Evolutionary conservation across 129 eudicot genomes (phyloP).

Genomic region (Scalesia atractyloides): DNA sequence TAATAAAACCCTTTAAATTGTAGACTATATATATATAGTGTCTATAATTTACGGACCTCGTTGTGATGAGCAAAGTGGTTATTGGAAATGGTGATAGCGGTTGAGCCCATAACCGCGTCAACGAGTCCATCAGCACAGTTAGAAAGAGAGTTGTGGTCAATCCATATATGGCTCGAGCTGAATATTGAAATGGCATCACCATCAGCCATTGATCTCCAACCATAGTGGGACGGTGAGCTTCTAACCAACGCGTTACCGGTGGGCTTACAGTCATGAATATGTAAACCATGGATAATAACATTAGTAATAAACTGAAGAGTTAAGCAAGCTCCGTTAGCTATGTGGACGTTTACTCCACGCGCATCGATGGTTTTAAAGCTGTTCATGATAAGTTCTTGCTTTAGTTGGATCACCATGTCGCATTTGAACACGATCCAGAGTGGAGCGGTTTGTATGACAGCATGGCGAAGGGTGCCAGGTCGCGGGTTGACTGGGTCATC

Average conservation of each 20-base stretch:
- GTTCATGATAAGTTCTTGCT: slow-evolving; percentile 90
- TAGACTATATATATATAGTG: too few species aligned
- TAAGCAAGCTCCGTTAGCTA: slow-evolving; percentile 80
- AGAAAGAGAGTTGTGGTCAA: slow-evolving; percentile 89
- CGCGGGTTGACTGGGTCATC: slow-evolving; percentile 86
- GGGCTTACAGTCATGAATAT: slow-evolving; percentile 91
- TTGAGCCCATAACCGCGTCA: slow-evolving; percentile 96
- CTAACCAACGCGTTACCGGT: slow-evolving; percentile 94
- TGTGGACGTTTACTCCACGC: slow-evolving; percentile 88
- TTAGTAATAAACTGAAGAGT: slow-evolving; percentile 81
- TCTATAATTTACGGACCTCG: slow-evolving; percentile 64
- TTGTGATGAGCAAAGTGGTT: slow-evolving; percentile 86
- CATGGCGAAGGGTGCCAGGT: slow-evolving; percentile 87
- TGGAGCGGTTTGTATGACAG: slow-evolving; percentile 81
- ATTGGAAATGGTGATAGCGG: slow-evolving; percentile 88
- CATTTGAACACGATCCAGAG: slow-evolving; percentile 92
- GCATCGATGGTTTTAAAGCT: slow-evolving; percentile 92
- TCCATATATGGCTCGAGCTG: slow-evolving; percentile 88
- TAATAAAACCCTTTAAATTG: not conserved
- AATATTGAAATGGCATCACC: slow-evolving; percentile 90
- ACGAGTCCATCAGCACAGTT: slow-evolving; percentile 92
- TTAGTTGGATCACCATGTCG: slow-evolving; percentile 78
- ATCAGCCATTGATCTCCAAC: slow-evolving; percentile 97
- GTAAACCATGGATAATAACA: slow-evolving; percentile 88
- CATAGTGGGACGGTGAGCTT: slow-evolving; percentile 84